Evolutionary conservation across 495 filamentous ascomycete species (phyloP).

Genomic region (Trypethelium eluteriae): DNA sequence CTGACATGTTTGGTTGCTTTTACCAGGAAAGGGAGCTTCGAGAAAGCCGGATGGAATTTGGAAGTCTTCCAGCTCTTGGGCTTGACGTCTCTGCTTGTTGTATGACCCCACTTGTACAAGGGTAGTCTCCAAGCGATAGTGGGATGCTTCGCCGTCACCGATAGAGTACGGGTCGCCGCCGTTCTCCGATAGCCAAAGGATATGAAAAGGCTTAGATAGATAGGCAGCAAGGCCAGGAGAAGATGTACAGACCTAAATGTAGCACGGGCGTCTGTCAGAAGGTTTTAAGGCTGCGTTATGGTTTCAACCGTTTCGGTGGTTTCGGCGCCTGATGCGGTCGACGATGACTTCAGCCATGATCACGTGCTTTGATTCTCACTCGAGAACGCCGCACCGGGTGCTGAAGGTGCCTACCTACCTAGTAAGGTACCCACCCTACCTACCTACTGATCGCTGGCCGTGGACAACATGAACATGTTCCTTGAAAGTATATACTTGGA

Average conservation of each 20-base stretch:
- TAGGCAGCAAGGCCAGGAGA: neutral
- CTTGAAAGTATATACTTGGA: neutral
- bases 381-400: neutral
- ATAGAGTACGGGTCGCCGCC: neutral
- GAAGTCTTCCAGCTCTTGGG: too few relatives aligned
- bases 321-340: slow-evolving; percentile 5
- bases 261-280: neutral
- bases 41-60: neutral
- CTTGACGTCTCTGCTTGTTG: neutral
- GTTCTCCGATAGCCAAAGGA: neutral
- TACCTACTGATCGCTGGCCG: too few relatives aligned
- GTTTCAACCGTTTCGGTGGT: neutral
- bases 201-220: neutral
- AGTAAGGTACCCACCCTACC: neutral
- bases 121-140: neutral
- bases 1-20: slow-evolving; percentile 26
- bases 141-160: neutral
- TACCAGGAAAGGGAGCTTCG: neutral
- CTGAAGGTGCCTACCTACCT: too few relatives aligned
- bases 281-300: neutral
- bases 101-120: neutral
- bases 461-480: too few relatives aligned
- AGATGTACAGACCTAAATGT: neutral
- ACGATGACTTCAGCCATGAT: neutral
- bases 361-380: neutral